Evolutionary conservation across 2,329 filamentous ascomycete species (phyloP).

Genomic region (Lasiodiplodia citricola): DNA sequence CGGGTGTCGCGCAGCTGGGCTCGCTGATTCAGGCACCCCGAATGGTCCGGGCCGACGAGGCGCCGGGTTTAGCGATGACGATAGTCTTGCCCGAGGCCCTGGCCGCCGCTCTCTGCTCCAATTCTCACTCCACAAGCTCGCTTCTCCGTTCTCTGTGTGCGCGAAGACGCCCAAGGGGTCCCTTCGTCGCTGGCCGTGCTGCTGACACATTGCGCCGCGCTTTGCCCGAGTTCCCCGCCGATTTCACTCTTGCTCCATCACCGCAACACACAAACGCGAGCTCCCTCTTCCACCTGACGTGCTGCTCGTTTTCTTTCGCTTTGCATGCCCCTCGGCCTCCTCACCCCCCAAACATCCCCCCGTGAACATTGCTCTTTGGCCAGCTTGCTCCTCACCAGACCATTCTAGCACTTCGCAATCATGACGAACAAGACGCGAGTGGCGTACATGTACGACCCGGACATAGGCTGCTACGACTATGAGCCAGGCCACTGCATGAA

Average conservation of each 20-base stretch:
- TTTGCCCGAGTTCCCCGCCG: slow-evolving; percentile 14
- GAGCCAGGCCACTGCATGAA: slow-evolving; percentile 98
- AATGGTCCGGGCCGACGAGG: slow-evolving; percentile 19
- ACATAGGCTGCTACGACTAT: slow-evolving; percentile 96
- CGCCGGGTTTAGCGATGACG: slow-evolving; percentile 19
- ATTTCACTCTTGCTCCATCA: slow-evolving; percentile 5
- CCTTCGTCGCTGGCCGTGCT: not conserved
- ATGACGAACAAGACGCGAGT: slow-evolving; percentile 26
- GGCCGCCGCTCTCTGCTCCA: slow-evolving; percentile 5
- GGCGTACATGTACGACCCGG: slow-evolving; percentile 70
- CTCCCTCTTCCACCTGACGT: not conserved
- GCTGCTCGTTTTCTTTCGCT: slow-evolving; percentile 9
- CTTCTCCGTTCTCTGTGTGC: slow-evolving; percentile 8
- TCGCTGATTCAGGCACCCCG: slow-evolving; percentile 15
- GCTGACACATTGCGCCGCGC: slow-evolving; percentile 22
- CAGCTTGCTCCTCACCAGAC: not conserved
- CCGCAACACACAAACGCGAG: not conserved
- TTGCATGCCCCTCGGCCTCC: slow-evolving; percentile 3
- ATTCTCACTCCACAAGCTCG: slow-evolving; percentile 20
- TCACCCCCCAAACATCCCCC: not conserved
- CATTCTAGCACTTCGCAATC: not conserved
- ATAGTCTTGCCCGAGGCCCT: slow-evolving; percentile 15
- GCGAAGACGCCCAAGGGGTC: not conserved
- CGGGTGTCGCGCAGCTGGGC: not conserved
- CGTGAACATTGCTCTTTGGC: slow-evolving; percentile 5